A percentile compares a stretch with the other conserved stretches of the same genome.
Conservation (phyloP, 1,284 basidiomycete genomes). For the Boletus mariae region DNA sequence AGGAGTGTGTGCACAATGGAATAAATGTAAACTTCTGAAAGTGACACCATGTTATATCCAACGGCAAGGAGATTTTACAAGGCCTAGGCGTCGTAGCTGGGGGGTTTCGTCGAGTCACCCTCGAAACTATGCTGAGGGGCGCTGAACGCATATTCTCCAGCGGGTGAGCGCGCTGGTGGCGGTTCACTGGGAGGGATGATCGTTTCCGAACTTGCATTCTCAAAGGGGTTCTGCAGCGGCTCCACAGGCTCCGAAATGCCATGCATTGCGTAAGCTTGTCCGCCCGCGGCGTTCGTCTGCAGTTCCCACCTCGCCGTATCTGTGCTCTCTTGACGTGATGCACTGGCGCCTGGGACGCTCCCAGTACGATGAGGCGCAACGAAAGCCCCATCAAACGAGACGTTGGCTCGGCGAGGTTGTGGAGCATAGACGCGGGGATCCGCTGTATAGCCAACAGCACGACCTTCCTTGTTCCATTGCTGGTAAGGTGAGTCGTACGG, state of each 20-base stretch:
- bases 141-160: constrained; percentile 22
- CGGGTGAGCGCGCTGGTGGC: constrained; percentile 8
- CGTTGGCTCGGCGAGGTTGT: constrained; percentile 34
- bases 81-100: constrained; percentile 17
- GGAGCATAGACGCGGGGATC: constrained; percentile 38
- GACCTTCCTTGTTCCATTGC: constrained; percentile 37
- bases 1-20: constrained; percentile 6
- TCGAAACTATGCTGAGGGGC: constrained; percentile 26
- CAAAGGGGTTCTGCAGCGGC: constrained; percentile 26
- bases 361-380: constrained; percentile 12
- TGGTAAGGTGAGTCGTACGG: constrained; percentile 33
- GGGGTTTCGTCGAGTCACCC: constrained; percentile 19
- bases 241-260: constrained; percentile 17
- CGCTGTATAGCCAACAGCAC: constrained; percentile 34
- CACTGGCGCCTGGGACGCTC: constrained; percentile 7
- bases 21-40: neutral
- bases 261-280: constrained; percentile 25
- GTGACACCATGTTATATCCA: neutral
- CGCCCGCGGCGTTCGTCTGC: constrained; percentile 24
- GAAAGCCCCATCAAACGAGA: constrained; percentile 12
- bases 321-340: constrained; percentile 27
- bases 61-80: neutral
- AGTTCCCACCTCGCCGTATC: constrained; percentile 29
- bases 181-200: constrained; percentile 12
- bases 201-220: constrained; percentile 18